Conservation (phyloP, 2,329 filamentous ascomycete species). For the Cercospora zeae-maydis region DNA sequence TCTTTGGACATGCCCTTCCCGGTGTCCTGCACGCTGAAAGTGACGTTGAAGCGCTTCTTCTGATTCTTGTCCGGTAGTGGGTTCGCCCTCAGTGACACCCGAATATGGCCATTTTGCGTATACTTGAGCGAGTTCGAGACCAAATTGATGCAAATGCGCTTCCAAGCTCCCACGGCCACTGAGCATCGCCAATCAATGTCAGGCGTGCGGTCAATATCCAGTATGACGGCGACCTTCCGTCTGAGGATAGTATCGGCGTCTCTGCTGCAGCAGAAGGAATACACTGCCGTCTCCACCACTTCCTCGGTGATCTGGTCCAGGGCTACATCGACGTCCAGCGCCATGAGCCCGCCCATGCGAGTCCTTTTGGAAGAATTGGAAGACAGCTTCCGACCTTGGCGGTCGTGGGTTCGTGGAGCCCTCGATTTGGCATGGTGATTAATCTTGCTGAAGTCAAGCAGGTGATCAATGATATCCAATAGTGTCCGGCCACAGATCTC, state of each 20-base stretch:
- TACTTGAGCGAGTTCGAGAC: constrained; percentile 51
- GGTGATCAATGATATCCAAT: constrained; percentile 46
- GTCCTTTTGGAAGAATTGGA: constrained; percentile 15
- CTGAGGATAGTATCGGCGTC: constrained; percentile 23
- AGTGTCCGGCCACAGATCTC: constrained; percentile 51
- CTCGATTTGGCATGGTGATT: constrained; percentile 35
- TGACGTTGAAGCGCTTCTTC: constrained; percentile 25
- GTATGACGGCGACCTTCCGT: constrained; percentile 45
- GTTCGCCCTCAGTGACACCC: constrained; percentile 30
- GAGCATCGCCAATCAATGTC: constrained; percentile 43
- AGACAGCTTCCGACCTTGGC: constrained; percentile 9
- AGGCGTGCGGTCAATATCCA: constrained; percentile 41
- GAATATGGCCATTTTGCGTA: constrained; percentile 43
- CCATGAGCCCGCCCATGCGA: constrained; percentile 25
- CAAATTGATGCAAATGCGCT: constrained; percentile 46
- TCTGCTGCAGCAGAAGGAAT: constrained; percentile 30
- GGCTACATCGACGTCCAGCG: constrained; percentile 36
- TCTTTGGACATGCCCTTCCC: constrained; percentile 64
- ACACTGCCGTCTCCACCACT: constrained; percentile 53
- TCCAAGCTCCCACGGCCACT: constrained; percentile 46
- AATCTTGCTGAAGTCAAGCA: constrained; percentile 47
- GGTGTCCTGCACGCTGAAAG: constrained; percentile 54
- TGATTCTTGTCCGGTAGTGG: constrained; percentile 23
- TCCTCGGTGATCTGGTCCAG: constrained; percentile 51
- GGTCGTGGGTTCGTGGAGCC: constrained; percentile 7